Base-by-base conservation (phyloP, 345 rosid species). In the Eucalyptus guilfoylei region DNA sequence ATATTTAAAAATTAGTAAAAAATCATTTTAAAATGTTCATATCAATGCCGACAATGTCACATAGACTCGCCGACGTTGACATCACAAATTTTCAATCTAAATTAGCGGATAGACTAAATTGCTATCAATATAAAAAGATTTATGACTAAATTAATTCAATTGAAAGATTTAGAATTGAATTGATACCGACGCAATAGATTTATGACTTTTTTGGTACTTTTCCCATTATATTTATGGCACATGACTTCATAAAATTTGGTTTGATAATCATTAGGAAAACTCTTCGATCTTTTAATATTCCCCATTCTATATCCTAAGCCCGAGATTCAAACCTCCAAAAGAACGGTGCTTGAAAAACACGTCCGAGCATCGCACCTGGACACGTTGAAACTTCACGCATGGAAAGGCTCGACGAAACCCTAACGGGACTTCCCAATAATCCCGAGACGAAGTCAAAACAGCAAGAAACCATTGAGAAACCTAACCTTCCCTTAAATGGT, bases 11-110 rank as follows among this genome's bases (percentile, higher is more conserved):
- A 45, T 45, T 10, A 49, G 11, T 8, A 1, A 8, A 52, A 52
- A 21, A 52, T 52, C 11, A 52, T 19, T 52, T 52, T 52, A 52
- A 52, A 52, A 52, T 52, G 2, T 52, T 2, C 5, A 52, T 11
- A 21, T 52, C 11, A 2, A 0, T 52, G 11, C 8, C 0, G 58
- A 5, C 0, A 0, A 52, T 52, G 17, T 5, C 37, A n/a, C 4
- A 15, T 62, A 64, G 15, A 8, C 16, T 6, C 5, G 19, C 1
- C 2, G 3, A 1, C 2, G 0, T 60, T 15, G 14, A 60, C 4
- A 2, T 60, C 8, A 6, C 4, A 7, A 0, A 60, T 26, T 11
- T 60, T 0, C 8, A 0, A 0, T 2, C 37, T 30, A 64, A n/a
- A 64, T 1, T n/a, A 7, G 0, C 1, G 0, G 32, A 30, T n/a